These are phyloP conservation scores for Lactarius psammicola DNA, from an alignment of 768 basidiomycete genomes.

Conservation along the genomic window DNA sequence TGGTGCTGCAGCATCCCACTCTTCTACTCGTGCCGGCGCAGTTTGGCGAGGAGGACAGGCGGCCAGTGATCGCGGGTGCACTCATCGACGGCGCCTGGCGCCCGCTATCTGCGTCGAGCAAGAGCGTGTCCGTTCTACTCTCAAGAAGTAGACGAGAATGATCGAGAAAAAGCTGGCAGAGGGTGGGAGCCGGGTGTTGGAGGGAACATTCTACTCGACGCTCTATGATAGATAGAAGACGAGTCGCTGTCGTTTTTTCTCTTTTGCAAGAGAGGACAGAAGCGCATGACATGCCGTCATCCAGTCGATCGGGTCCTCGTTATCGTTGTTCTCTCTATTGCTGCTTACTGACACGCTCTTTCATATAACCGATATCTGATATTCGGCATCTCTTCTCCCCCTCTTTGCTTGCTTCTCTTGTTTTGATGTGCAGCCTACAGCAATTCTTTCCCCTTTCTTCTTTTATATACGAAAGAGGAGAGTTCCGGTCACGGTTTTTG, in stretches of 20 bases:
- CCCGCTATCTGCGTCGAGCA: slow-evolving; percentile 1
- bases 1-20: neutral
- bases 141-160: neutral
- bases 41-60: neutral
- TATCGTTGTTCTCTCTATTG: neutral
- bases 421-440: neutral
- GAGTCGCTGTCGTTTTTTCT: neutral
- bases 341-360: neutral
- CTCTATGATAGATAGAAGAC: neutral
- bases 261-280: neutral
- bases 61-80: neutral
- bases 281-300: neutral
- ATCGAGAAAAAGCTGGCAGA: neutral
- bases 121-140: neutral
- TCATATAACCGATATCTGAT: neutral
- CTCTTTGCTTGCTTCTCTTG: neutral
- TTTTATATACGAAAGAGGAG: neutral
- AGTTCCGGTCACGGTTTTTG: neutral
- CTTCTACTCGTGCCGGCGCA: neutral
- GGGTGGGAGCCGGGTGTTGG: neutral
- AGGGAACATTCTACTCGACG: neutral
- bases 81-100: neutral
- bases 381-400: neutral
- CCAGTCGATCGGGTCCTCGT: neutral
- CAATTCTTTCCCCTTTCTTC: neutral